Evolutionary conservation across 169 alveolate genomes (phyloP), one percentile per base, ranked within the genome.

Genomic region (Plasmodium falciparum): DNA sequence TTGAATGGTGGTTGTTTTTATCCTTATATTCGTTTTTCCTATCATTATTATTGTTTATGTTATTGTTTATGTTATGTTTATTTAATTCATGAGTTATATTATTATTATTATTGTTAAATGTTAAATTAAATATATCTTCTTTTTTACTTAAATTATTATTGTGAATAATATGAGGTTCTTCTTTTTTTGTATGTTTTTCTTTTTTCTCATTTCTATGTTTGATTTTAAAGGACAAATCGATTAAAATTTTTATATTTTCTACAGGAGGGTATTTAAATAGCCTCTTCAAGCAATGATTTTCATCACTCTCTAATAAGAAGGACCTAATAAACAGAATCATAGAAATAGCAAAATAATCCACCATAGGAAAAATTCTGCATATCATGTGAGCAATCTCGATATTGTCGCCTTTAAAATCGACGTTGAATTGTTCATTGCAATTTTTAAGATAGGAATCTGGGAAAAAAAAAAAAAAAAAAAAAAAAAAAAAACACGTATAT

Each of bases 211-310:
- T 43, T 75, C 59, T 75, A 3, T 58, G 29, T 47, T 65, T 62
- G n/a, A 75, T 33, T 65, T 75, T 75, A 29, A 75, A 62, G 22
- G 88, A 61, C 49, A 75, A 75, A 43, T 75, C 88, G 0, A 75
- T 75, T 75, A 75, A 62, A 62, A 75, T 75, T 49, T 74, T 75
- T 62, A 75, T 63, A 67, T 75, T 75, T 61, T 75, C 88, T 5
- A 75, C 88, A n/a, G 88, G 88, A 4, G 88, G 88, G 50, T 75
- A 75, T 75, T 75, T 75, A 75, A 75, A 75, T 15, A 75, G 65
- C 20, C 88, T 75, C 45, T 75, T 75, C n/a, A 75, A 67, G 39
- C 88, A 75, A 75, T 33, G 45, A 43, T 75, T 75, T 33, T 75
- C 88, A 63, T 75, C 88, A 54, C 49, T 75, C 43, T 75, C 88